Conservation (phyloP, 768 basidiomycete genomes). For the Trametes coccinea region DNA sequence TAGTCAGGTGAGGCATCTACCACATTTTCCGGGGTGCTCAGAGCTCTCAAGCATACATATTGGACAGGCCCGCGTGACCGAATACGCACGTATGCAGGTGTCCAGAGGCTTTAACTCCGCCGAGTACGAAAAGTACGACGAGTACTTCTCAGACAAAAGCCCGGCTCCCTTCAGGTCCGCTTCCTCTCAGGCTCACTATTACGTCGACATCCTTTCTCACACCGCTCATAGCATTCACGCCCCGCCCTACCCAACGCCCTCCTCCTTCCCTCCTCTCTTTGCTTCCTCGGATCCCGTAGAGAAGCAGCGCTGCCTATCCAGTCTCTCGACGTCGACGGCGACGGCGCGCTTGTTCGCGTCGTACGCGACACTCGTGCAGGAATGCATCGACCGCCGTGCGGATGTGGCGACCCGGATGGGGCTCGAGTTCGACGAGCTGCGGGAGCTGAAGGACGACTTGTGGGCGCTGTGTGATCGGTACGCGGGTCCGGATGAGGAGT, state of each 20-base stretch:
- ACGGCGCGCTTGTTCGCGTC: constrained; percentile 44
- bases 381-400: constrained; percentile 41
- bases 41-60: not conserved
- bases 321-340: constrained; percentile 44
- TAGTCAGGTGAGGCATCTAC: not conserved
- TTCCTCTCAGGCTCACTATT: not conserved
- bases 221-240: constrained; percentile 42
- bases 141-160: constrained; percentile 38
- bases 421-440: constrained; percentile 57
- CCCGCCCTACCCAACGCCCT: constrained; percentile 57
- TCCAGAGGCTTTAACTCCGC: constrained; percentile 56
- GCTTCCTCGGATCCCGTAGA: not conserved
- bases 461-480: constrained; percentile 59
- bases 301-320: constrained; percentile 38
- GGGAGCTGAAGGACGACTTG: constrained; percentile 54
- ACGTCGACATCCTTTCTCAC: not conserved
- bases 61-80: constrained; percentile 8
- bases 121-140: constrained; percentile 39
- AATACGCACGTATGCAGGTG: constrained; percentile 51
- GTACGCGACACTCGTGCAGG: constrained; percentile 55
- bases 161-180: constrained; percentile 42
- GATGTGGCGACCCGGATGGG: constrained; percentile 36
- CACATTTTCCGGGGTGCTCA: not conserved
- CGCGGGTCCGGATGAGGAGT: constrained; percentile 34
- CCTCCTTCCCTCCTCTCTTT: constrained; percentile 58